Percentiles rank a stretch among this genome's conserved stretches.
phyloP scores from a whole-genome alignment of 352 stramenopile species.

The Phytophthora kernoviae region DNA sequence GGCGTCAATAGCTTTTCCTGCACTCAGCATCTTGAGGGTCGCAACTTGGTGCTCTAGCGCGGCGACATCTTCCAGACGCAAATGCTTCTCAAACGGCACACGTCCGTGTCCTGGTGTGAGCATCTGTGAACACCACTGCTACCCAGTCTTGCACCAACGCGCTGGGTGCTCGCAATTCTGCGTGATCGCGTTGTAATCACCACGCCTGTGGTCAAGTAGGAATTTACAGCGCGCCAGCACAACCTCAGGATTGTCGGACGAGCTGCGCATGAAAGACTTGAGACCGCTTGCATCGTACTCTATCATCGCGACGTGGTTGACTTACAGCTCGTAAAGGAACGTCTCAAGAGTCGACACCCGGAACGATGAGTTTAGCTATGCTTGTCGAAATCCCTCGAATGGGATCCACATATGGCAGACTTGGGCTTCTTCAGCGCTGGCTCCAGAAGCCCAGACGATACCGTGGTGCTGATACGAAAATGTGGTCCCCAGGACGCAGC shows the following conservation, averaged over 20 bases:
- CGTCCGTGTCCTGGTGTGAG: slow-evolving; percentile 40
- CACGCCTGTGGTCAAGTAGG: slow-evolving; percentile 48
- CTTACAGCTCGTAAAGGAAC: slow-evolving; percentile 64
- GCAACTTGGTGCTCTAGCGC: slow-evolving; percentile 50
- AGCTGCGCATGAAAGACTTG: slow-evolving; percentile 44
- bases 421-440: slow-evolving; percentile 39
- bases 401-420: slow-evolving; percentile 68
- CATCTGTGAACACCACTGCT: slow-evolving; percentile 59
- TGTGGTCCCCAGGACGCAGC: slow-evolving; percentile 58
- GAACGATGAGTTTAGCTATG: slow-evolving; percentile 61
- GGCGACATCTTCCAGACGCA: slow-evolving; percentile 48
- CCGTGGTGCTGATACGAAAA: slow-evolving; percentile 63
- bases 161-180: slow-evolving; percentile 70
- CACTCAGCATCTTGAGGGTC: slow-evolving; percentile 40
- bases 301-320: slow-evolving; percentile 49
- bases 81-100: slow-evolving; percentile 56
- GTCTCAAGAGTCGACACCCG: slow-evolving; percentile 59
- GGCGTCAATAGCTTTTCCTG: slow-evolving; percentile 37
- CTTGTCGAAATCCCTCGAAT: slow-evolving; percentile 41
- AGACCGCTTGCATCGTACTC: slow-evolving; percentile 56
- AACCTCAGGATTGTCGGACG: slow-evolving; percentile 51
- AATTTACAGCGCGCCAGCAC: slow-evolving; percentile 65
- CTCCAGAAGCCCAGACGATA: slow-evolving; percentile 50
- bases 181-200: slow-evolving; percentile 65
- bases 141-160: slow-evolving; percentile 67